A percentile compares a stretch with the other conserved stretches of the same genome.
Conservation (phyloP, 108 stramenopile species). For the Skeletonema menzelii region DNA sequence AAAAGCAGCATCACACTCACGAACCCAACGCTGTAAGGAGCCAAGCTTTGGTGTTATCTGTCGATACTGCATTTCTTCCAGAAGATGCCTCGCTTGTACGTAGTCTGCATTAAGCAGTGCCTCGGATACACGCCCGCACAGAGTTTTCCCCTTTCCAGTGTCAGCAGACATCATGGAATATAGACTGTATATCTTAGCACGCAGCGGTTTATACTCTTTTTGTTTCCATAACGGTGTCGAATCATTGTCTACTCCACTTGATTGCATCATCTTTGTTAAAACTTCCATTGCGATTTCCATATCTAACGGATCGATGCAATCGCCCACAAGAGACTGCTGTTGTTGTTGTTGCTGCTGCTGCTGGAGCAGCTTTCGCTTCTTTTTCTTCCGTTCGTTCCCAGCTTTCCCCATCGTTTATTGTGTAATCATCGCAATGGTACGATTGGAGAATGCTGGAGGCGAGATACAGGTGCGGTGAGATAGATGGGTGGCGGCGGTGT, state of each 20-base stretch:
- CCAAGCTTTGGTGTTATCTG: slow-evolving; percentile 26
- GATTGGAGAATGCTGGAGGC: too few species aligned
- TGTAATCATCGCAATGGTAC: too few species aligned
- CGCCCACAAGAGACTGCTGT: neutral
- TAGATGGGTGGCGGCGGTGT: too few species aligned
- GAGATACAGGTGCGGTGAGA: too few species aligned
- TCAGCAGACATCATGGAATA: slow-evolving; percentile 13
- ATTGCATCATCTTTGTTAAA: slow-evolving; percentile 14
- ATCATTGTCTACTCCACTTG: slow-evolving; percentile 8
- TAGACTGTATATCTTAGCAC: slow-evolving; percentile 1
- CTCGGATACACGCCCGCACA: slow-evolving; percentile 9
- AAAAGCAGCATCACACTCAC: slow-evolving; percentile 30
- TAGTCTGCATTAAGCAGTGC: slow-evolving; percentile 12
- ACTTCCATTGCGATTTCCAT: slow-evolving; percentile 11
- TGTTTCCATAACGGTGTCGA: slow-evolving; percentile 5
- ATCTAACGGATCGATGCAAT: neutral
- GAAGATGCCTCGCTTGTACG: slow-evolving; percentile 7
- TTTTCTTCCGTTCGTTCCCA: slow-evolving; percentile 7
- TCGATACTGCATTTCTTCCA: slow-evolving; percentile 8
- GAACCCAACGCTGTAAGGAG: slow-evolving; percentile 35
- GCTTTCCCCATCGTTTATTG: slow-evolving; percentile 3
- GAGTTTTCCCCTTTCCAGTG: neutral
- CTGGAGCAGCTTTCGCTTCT: slow-evolving; percentile 3
- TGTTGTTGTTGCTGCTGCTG: neutral
- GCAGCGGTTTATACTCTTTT: slow-evolving; percentile 8